These are phyloP conservation scores for Penicillium griseofulvum DNA, from an alignment of 2,329 filamentous ascomycete species.

Conservation along the genomic window DNA sequence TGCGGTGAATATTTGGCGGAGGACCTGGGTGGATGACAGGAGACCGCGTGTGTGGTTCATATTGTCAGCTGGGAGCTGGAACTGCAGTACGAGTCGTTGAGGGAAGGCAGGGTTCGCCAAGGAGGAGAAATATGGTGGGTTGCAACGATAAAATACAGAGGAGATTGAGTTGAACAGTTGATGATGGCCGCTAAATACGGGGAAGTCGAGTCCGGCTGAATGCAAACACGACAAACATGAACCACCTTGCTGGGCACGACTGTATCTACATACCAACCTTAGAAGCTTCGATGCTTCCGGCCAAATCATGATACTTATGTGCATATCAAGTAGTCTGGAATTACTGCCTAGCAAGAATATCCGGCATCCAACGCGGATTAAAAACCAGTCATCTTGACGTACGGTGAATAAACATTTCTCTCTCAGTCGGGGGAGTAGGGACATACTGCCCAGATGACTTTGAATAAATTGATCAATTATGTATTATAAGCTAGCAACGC, in stretches of 20 bases:
- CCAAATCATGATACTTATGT: neutral
- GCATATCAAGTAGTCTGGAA: neutral
- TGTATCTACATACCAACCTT: neutral
- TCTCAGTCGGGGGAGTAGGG: neutral
- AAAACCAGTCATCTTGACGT: neutral
- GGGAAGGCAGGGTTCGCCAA: neutral
- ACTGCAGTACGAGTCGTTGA: neutral
- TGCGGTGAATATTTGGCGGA: constrained; percentile 31
- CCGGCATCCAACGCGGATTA: neutral
- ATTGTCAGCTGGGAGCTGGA: neutral
- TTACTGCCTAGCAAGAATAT: neutral
- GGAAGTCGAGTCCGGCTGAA: neutral
- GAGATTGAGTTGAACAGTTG: neutral
- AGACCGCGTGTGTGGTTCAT: constrained; percentile 38
- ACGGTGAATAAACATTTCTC: neutral
- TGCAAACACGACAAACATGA: constrained; percentile 5
- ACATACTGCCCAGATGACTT: neutral
- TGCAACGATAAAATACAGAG: neutral
- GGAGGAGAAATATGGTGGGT: neutral
- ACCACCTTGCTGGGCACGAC: too few relatives aligned
- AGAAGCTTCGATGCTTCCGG: neutral
- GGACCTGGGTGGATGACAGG: constrained; percentile 31
- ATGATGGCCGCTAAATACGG: neutral
- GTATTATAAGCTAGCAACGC: neutral
- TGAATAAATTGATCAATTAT: neutral